These are phyloP conservation scores for Aspergillus texensis DNA, from an alignment of 2,329 filamentous ascomycete species.

Conservation along the genomic window DNA sequence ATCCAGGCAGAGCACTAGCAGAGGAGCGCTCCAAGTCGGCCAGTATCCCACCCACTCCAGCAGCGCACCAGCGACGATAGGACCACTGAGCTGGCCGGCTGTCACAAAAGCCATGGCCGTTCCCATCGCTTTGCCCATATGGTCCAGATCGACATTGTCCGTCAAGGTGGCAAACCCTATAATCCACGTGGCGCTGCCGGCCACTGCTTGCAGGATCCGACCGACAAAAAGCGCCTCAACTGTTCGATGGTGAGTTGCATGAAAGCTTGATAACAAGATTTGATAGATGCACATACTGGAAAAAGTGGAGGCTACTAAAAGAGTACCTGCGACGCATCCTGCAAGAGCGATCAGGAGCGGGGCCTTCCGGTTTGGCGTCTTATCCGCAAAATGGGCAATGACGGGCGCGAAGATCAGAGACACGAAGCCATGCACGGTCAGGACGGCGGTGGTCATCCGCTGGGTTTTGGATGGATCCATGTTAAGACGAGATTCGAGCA, in stretches of 20 bases:
- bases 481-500: conserved; percentile 32
- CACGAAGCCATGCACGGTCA: conserved; percentile 30
- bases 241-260: not conserved
- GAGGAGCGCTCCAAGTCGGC: conserved; percentile 31
- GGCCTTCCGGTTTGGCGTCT: conserved; percentile 24
- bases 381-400: conserved; percentile 34
- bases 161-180: conserved; percentile 33
- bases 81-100: conserved; percentile 32
- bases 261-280: not conserved
- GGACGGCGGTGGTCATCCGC: conserved; percentile 24
- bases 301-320: conserved; percentile 24
- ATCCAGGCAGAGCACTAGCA: conserved; percentile 32
- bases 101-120: conserved; percentile 28
- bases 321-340: conserved; percentile 29
- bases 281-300: conserved; percentile 18
- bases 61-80: conserved; percentile 30
- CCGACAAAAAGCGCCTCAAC: conserved; percentile 29
- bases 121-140: conserved; percentile 31
- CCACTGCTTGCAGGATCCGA: conserved; percentile 32
- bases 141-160: conserved; percentile 29
- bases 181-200: conserved; percentile 35
- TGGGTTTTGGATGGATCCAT: conserved; percentile 29
- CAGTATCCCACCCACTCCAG: conserved; percentile 35
- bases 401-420: conserved; percentile 27
- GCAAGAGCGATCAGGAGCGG: conserved; percentile 29